Evolutionary conservation across 2,329 filamentous ascomycete genomes (phyloP), one percentile per base, ranked within the genome.

Genomic region (Chrysoporthe deuterocubensis): DNA sequence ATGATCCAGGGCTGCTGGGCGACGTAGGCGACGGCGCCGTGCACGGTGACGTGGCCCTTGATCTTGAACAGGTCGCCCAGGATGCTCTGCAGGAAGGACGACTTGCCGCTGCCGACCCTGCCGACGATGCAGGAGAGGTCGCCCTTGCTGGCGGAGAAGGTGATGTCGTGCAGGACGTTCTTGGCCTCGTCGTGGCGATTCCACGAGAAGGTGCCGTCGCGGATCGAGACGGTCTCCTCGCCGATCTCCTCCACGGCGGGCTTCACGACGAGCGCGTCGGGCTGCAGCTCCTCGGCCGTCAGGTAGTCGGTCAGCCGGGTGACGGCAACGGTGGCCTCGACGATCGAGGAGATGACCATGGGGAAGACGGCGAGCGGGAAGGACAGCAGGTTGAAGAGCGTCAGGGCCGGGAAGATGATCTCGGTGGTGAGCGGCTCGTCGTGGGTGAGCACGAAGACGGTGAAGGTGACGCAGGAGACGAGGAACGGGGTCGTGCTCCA

Each of bases 401-500:
- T 94, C n/a, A 88, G 78, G 7, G 95, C 94, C 8, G 96, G 96
- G 81, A 99, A 99, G 26, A 99, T 93, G 72, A 99, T 96, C 0
- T 97, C 94, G 0, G 94, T 97, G 1, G 93, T 96, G 75, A 99
- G 81, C 3, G 96, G 93, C 67, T 84, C 84, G 73, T 96, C 85
- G 69, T 89, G 89, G 0, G 93, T 96, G 72, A 97, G 84, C 44
- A 98, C 96, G 74, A 97, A 99, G 42, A 98, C 92, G 11, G 93
- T 90, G 76, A 99, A 99, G 0, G 96, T 99, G 11, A 92, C 93
- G 82, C 96, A 99, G 1, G 96, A 98, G 3, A 99, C 96, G 62
- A 99, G 86, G 82, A 99, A 99, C 2, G 96, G 96, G 1, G 96
- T 97, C 0, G 94, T 97, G 64, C 92, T 96, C 96, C 96, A 99